A percentile compares a stretch with the other conserved stretches of the same genome.
These are phyloP conservation scores for Striga asiatica DNA, from an alignment of 257 asterid genomes.

Conservation along the genomic window DNA sequence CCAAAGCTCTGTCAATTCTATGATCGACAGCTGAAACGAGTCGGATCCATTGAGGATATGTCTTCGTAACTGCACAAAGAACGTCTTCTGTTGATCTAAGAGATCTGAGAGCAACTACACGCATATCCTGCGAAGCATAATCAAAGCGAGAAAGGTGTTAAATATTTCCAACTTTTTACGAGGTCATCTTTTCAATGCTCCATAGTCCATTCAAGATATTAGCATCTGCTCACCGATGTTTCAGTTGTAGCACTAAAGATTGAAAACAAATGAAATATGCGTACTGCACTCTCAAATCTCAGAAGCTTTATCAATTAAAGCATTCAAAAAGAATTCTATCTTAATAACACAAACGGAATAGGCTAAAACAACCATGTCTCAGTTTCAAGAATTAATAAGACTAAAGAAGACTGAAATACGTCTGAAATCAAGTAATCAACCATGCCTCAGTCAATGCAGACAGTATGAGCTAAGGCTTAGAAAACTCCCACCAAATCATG, in stretches of 20 bases:
- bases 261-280: neutral
- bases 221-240: neutral
- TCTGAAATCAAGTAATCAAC: neutral
- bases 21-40: slow-evolving; percentile 93
- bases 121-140: slow-evolving; percentile 41
- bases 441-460: neutral
- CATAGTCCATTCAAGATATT: neutral
- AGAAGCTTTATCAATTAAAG: too few species aligned
- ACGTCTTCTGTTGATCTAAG: slow-evolving; percentile 61
- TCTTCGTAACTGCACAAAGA: slow-evolving; percentile 52
- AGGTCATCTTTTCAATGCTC: neutral
- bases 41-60: slow-evolving; percentile 70
- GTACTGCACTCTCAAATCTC: too few species aligned
- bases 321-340: too few species aligned
- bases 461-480: neutral
- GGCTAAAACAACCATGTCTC: too few species aligned
- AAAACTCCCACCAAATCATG: neutral
- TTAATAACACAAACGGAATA: too few species aligned
- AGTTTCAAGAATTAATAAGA: too few species aligned
- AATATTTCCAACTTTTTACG: neutral
- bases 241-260: neutral
- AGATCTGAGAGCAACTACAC: slow-evolving; percentile 44
- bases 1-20: slow-evolving; percentile 90
- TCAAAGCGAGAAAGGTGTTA: neutral
- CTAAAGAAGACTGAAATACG: neutral